phyloP scores from a whole-genome alignment of 2,329 filamentous ascomycete species.

The Chaetomiaceae sp. region DNA sequence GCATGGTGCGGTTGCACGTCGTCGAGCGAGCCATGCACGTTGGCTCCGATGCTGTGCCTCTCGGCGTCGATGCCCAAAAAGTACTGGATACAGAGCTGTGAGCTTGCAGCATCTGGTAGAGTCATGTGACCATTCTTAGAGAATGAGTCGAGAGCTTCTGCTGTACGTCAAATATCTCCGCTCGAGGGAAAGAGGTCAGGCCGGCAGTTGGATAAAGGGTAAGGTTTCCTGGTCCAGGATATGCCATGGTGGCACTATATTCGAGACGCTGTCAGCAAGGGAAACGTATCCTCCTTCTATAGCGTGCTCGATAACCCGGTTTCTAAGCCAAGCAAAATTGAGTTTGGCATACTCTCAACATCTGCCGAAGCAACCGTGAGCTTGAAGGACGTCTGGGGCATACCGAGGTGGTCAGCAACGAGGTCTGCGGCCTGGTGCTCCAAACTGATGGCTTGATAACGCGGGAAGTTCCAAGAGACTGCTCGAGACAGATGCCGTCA shows the following conservation, averaged over 20 bases:
- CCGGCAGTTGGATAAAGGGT: neutral
- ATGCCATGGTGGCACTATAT: neutral
- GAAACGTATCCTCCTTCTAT: too few relatives aligned
- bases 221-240: neutral
- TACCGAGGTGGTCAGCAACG: neutral
- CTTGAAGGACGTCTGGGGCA: neutral
- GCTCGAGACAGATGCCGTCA: neutral
- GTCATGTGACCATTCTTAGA: too few relatives aligned
- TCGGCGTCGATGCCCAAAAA: too few relatives aligned
- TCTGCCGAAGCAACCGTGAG: neutral
- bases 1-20: conserved; percentile 1
- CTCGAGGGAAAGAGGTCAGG: too few relatives aligned
- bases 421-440: neutral
- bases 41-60: neutral
- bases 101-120: too few relatives aligned
- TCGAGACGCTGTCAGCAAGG: neutral
- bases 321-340: neutral
- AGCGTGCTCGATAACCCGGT: too few relatives aligned
- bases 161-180: too few relatives aligned
- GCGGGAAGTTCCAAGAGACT: neutral
- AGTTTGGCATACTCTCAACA: neutral
- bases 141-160: too few relatives aligned
- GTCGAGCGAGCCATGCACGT: neutral
- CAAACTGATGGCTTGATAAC: neutral
- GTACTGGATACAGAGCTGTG: too few relatives aligned